phyloP scores from a whole-genome alignment of 2,329 filamentous ascomycete genomes.

The Penicillium frequentans region DNA sequence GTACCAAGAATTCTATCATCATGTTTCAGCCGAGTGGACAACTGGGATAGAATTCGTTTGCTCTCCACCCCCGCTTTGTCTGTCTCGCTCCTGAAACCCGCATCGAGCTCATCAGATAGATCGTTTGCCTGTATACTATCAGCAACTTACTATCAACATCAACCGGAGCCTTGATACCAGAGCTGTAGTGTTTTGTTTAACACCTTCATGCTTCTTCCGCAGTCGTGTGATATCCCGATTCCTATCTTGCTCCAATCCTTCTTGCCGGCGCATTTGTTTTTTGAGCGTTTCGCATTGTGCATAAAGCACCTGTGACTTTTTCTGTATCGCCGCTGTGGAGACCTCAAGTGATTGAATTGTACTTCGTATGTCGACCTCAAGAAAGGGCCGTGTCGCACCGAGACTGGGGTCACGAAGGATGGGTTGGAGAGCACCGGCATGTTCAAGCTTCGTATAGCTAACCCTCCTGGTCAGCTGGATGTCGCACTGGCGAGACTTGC shows the following conservation, averaged over 20 bases:
- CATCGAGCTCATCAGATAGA: slow-evolving; percentile 34
- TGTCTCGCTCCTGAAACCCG: slow-evolving; percentile 28
- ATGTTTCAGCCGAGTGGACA: slow-evolving; percentile 36
- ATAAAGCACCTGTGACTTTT: slow-evolving; percentile 33
- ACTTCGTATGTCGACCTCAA: slow-evolving; percentile 39
- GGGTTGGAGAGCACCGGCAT: slow-evolving; percentile 28
- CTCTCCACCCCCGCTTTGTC: slow-evolving; percentile 33
- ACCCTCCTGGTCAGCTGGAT: background rate
- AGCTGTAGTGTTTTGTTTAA: slow-evolving; percentile 33
- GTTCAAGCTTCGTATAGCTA: slow-evolving; percentile 38
- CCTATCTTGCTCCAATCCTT: slow-evolving; percentile 23
- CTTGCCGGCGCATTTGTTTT: slow-evolving; percentile 24
- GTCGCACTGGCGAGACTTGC: background rate
- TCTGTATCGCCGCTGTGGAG: slow-evolving; percentile 37
- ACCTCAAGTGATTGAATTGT: slow-evolving; percentile 37
- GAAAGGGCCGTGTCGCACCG: slow-evolving; percentile 35
- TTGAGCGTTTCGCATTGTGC: slow-evolving; percentile 33
- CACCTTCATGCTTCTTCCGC: slow-evolving; percentile 35
- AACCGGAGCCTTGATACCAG: slow-evolving; percentile 27
- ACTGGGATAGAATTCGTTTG: slow-evolving; percentile 33
- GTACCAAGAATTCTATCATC: slow-evolving; percentile 36
- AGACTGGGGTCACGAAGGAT: slow-evolving; percentile 30
- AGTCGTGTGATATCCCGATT: slow-evolving; percentile 30
- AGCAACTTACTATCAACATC: slow-evolving; percentile 5
- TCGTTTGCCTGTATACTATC: slow-evolving; percentile 34